Evolutionary conservation across 257 asterid species (phyloP), one percentile per base, ranked within the genome.

Genomic region (Fraxinus americana): DNA sequence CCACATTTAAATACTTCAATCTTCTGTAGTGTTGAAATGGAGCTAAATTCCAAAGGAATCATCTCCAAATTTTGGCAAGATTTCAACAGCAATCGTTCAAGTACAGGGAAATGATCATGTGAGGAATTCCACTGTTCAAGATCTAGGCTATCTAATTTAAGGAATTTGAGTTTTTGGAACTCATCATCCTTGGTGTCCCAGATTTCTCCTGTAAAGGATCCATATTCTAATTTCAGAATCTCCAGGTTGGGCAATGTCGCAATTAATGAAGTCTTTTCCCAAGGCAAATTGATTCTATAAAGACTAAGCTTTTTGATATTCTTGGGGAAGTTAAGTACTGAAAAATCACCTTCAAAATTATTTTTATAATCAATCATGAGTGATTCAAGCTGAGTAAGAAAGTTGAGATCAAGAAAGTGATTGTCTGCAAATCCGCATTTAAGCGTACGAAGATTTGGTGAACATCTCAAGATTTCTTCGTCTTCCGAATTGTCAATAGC

Each of bases 81-180:
- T 27, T 14, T n/a, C 70, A 81, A 14, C 25, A 73, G 65, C 61
- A 82, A 35, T 1, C 66, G 38, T 27, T 82, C 70, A 54, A 81
- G 84, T 34, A 19, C 13, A 7, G 81, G 84, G 41, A 81, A 77
- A 67, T 72, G 71, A 52, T 34, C 36, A 34, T 4, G 36, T 34
- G 6, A 34, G 36, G 36, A 34, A 34, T 34, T 34, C 36, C 36
- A 34, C 36, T 30, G 34, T 30, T 30, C 34, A 30, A 30, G 34
- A 30, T 30, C 3, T 30, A 30, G 34, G 34, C 34, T 1, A 30
- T 30, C 4, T 30, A 30, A 30, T 30, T 30, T 30, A 30, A 30
- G 34, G 4, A 30, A 30, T 30, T 30, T 30, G 34, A 30, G 34
- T 30, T 30, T 30, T 30, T 30, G 34, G 34, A 30, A 30, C 34